Percentiles rank a stretch among this genome's conserved stretches.
Evolutionary conservation across 331 rosid species (phyloP).

Genomic region (Telfairia occidentalis): DNA sequence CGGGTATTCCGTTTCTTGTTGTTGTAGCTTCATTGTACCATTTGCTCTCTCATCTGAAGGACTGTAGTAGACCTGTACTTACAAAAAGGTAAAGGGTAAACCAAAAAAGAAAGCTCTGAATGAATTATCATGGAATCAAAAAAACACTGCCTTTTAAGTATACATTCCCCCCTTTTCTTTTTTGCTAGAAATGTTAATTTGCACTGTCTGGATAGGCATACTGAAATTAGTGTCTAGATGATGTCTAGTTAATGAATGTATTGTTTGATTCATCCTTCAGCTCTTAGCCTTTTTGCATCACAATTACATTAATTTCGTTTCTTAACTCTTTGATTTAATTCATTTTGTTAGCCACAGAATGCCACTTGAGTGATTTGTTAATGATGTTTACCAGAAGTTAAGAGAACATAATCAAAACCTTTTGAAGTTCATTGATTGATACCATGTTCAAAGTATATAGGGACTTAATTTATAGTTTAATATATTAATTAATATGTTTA

Average conservation of each 20-base stretch:
- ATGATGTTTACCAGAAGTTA: too few relatives aligned
- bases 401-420: too few relatives aligned
- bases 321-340: too few relatives aligned
- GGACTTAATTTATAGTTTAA: neutral
- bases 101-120: slow-evolving; percentile 10
- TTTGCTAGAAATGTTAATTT: neutral
- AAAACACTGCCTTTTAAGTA: neutral
- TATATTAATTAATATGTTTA: neutral
- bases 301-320: neutral
- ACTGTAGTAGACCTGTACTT: neutral
- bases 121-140: neutral
- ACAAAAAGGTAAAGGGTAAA: slow-evolving; percentile 11
- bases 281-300: neutral
- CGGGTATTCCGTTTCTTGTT: neutral
- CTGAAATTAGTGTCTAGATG: slow-evolving; percentile 3
- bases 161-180: neutral
- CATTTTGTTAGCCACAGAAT: too few relatives aligned
- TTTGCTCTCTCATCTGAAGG: slow-evolving; percentile 5
- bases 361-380: too few relatives aligned
- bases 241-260: slow-evolving; percentile 5
- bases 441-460: too few relatives aligned
- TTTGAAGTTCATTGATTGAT: too few relatives aligned
- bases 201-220: slow-evolving; percentile 1
- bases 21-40: slow-evolving; percentile 12
- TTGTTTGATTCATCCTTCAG: slow-evolving; percentile 7